phyloP scores from a whole-genome alignment of 2,329 filamentous ascomycete species.

The Ciborinia camelliae region DNA sequence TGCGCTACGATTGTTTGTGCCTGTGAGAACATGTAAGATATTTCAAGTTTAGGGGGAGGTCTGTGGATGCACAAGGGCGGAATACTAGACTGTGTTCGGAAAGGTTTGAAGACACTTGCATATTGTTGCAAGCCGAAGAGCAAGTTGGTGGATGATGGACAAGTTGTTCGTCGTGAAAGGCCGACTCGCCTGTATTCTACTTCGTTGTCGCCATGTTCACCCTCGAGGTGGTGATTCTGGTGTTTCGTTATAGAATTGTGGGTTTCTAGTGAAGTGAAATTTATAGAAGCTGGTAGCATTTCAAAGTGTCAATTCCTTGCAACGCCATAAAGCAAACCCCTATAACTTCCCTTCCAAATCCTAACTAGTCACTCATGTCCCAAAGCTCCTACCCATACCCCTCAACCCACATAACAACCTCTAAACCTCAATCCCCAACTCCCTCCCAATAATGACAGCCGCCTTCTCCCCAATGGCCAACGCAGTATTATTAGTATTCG shows the following conservation, averaged over 20 bases:
- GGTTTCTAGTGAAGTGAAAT: neutral
- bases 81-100: neutral
- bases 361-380: neutral
- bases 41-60: neutral
- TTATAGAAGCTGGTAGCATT: neutral
- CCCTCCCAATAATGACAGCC: conserved; percentile 41
- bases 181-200: neutral
- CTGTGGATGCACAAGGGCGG: neutral
- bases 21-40: neutral
- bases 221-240: neutral
- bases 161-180: neutral
- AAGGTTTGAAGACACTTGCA: neutral
- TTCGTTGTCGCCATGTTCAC: neutral
- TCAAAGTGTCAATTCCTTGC: neutral
- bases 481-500: conserved; percentile 47
- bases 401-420: neutral
- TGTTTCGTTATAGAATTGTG: neutral
- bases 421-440: conserved; percentile 38
- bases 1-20: neutral
- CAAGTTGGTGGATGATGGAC: neutral
- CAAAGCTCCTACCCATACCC: neutral
- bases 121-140: neutral
- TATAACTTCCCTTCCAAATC: neutral
- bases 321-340: neutral
- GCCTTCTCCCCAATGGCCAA: conserved; percentile 43